These are phyloP conservation scores for Saitozyma podzolica DNA, from an alignment of 768 basidiomycete genomes.

Conservation along the genomic window DNA sequence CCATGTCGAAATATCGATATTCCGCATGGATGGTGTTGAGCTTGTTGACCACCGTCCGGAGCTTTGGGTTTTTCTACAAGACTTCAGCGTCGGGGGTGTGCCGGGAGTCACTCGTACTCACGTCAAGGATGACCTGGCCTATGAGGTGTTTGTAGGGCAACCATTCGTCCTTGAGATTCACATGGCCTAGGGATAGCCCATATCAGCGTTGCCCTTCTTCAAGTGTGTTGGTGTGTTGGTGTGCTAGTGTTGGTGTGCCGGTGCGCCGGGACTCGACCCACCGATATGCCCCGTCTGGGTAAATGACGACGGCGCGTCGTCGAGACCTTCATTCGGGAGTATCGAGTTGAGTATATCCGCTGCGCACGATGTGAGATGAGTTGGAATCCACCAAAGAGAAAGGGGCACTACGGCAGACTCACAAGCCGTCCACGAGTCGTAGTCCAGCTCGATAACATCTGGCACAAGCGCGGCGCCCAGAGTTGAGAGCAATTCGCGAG, in stretches of 20 bases:
- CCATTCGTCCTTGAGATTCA: slow-evolving; percentile 88
- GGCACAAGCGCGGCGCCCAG: slow-evolving; percentile 62
- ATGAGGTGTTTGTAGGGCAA: slow-evolving; percentile 87
- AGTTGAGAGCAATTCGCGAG: slow-evolving; percentile 61
- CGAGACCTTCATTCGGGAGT: slow-evolving; percentile 73
- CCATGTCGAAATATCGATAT: slow-evolving; percentile 96
- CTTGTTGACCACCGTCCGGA: slow-evolving; percentile 94
- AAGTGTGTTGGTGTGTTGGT: background rate
- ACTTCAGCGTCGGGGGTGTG: background rate
- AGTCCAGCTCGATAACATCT: slow-evolving; percentile 68
- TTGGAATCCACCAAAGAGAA: background rate
- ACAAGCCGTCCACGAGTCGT: slow-evolving; percentile 89
- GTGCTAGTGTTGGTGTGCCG: background rate
- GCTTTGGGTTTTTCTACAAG: slow-evolving; percentile 74
- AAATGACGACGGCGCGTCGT: slow-evolving; percentile 82
- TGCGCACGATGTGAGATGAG: slow-evolving; percentile 3
- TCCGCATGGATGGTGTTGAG: slow-evolving; percentile 76
- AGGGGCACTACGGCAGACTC: slow-evolving; percentile 18
- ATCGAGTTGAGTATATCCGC: slow-evolving; percentile 74
- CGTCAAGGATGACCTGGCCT: slow-evolving; percentile 88
- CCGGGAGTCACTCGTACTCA: slow-evolving; percentile 53
- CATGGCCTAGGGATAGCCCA: slow-evolving; percentile 63
- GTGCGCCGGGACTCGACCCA: slow-evolving; percentile 48
- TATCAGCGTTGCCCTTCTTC: background rate
- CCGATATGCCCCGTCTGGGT: slow-evolving; percentile 89